Evolutionary conservation across 352 stramenopile species (phyloP), one percentile per base, ranked within the genome.

Genomic region (Globisporangium ultimum): DNA sequence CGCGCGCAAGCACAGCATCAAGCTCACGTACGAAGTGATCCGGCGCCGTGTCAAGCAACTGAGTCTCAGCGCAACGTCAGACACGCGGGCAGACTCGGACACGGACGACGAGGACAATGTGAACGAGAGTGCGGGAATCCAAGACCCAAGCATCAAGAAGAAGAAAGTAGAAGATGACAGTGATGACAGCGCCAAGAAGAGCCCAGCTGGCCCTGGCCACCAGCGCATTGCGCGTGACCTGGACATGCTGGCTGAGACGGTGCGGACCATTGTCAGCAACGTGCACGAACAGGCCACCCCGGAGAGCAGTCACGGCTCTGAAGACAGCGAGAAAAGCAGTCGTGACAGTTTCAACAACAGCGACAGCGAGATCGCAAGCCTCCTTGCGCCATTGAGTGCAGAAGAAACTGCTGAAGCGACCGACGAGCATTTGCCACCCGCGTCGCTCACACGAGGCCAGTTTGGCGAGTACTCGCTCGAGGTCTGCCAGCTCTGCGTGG

Each of bases 161-260:
- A 36, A 36, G 28, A 36, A 36, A 36, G 28, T 36, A 5, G 28
- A 36, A 36, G 28, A 36, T 36, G 28, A 10, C 28, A 36, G 28
- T 10, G 28, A 10, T 10, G 28, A 36, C 28, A 36, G 28, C 8
- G 28, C 28, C 28, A 36, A 42, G 51, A 53, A 15, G 14, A 56
- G 12, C 21, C 50, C 21, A 15, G 7, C 4, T 41, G 11, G 46
- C 3, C 11, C 32, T 21, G 11, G 53, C 8, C 56, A 63, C 18
- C 40, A 47, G 10, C 56, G 59, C 5, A 55, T 71, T 4, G 65
- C 75, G 24, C 66, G 61, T 10, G 69, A 88, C 41, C 68, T 87
- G 40, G 74, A 80, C 54, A 80, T 88, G 72, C 57, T 88, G 8
- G 78, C 78, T 2, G 74, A 87, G 53, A 88, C 78, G 1, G 76